These are phyloP conservation scores for Gracilariopsis chorda DNA, from an alignment of 23 red algal species.

Conservation along the genomic window DNA sequence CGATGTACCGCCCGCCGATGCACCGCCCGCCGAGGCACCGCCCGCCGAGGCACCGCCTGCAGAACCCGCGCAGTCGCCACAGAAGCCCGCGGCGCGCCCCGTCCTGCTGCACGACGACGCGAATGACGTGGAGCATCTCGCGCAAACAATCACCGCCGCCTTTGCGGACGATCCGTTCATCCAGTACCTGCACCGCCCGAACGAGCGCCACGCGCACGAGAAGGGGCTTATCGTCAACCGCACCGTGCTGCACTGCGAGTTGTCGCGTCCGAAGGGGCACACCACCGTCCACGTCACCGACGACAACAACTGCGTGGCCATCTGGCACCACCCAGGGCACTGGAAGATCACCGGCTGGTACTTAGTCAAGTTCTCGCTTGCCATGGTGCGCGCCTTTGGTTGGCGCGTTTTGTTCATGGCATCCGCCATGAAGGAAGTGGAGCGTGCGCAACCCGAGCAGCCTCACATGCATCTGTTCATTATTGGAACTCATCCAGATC, in stretches of 20 bases:
- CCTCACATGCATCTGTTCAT: neutral
- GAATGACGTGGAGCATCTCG: neutral
- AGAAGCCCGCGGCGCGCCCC: neutral
- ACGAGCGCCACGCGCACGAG: neutral
- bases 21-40: neutral
- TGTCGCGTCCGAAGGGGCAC: neutral
- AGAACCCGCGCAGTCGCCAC: neutral
- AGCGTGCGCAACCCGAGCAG: neutral
- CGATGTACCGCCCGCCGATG: neutral
- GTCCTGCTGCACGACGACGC: neutral
- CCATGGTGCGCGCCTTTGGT: neutral
- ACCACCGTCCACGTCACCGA: neutral
- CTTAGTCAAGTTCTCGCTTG: neutral
- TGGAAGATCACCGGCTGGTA: neutral
- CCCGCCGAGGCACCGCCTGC: neutral
- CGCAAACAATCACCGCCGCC: neutral
- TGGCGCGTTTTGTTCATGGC: neutral
- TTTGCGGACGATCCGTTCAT: neutral
- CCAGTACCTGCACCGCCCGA: neutral
- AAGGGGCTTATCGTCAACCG: neutral
- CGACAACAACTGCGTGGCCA: neutral
- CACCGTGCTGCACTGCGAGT: neutral
- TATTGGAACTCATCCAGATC: neutral
- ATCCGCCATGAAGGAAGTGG: neutral
- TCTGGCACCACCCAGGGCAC: neutral